A percentile compares a stretch with the other conserved stretches of the same genome.
These are phyloP conservation scores for Stenogyne calaminthoides DNA, from an alignment of 305 asterid genomes.

Conservation along the genomic window DNA sequence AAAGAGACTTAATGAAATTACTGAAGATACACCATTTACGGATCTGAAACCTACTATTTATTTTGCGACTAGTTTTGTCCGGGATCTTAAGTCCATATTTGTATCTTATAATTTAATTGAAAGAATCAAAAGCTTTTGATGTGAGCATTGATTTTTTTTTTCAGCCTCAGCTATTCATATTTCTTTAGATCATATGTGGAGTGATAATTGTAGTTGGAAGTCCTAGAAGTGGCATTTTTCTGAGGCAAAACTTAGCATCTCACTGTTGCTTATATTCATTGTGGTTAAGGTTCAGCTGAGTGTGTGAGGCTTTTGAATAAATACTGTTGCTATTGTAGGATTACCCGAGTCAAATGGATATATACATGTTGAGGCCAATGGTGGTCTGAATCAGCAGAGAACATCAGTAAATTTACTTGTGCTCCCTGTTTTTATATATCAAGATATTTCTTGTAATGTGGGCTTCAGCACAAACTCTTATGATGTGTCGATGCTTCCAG, in stretches of 20 bases:
- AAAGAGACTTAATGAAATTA: background rate
- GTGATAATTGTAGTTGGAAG: conserved; percentile 8
- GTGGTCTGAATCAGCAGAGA: conserved; percentile 98
- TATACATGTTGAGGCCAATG: conserved; percentile 93
- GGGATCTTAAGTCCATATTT: background rate
- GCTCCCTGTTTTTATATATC: conserved; percentile 1
- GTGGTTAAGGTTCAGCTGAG: conserved; percentile 16
- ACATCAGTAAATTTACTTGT: conserved; percentile 61
- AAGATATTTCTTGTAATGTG: background rate
- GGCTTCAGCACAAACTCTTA: conserved; percentile 17
- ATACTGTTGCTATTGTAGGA: conserved; percentile 45
- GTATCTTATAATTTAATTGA: background rate
- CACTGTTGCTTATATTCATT: conserved; percentile 1
- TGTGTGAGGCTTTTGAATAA: background rate
- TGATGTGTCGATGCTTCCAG: conserved; percentile 51
- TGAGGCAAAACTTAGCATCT: conserved; percentile 10
- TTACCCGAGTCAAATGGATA: conserved; percentile 95
- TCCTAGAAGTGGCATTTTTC: conserved; percentile 9
- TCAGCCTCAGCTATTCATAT: conserved; percentile 15
- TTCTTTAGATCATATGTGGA: conserved; percentile 18
- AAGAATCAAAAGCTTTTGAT: conserved; percentile 4
- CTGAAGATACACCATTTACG: conserved; percentile 15
- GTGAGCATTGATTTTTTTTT: background rate
- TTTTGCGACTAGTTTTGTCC: background rate
- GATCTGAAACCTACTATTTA: background rate